Conservation (phyloP, 192 early-diverging fungal species). For the Pilaira anomala region DNA sequence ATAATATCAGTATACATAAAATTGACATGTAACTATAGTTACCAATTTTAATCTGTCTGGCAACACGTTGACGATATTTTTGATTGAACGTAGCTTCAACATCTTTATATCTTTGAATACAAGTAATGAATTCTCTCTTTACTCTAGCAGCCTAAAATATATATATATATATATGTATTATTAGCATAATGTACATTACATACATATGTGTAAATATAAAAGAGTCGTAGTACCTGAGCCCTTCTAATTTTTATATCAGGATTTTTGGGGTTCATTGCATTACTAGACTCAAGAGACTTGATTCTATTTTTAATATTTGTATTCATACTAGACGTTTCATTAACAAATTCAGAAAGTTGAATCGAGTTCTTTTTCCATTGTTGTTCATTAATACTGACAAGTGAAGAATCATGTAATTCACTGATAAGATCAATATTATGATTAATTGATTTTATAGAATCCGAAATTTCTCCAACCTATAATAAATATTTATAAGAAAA, state of each 20-base stretch:
- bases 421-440: conserved; percentile 16
- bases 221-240: conserved; percentile 8
- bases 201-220: too few species aligned
- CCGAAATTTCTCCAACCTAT: conserved; percentile 8
- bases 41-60: conserved; percentile 71
- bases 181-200: neutral
- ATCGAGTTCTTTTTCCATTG: conserved; percentile 11
- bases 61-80: conserved; percentile 78
- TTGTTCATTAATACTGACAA: conserved; percentile 20
- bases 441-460: conserved; percentile 5
- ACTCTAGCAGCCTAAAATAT: conserved; percentile 10
- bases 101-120: conserved; percentile 69
- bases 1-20: neutral
- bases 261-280: conserved; percentile 2
- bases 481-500: neutral
- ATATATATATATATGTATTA: neutral
- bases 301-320: conserved; percentile 48
- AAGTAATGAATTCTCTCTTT: conserved; percentile 55
- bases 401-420: conserved; percentile 14
- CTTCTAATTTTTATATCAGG: conserved; percentile 15
- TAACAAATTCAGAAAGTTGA: conserved; percentile 18
- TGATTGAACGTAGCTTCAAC: conserved; percentile 71
- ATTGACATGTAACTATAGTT: neutral
- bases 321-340: conserved; percentile 26
- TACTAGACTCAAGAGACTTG: conserved; percentile 29